phyloP scores from a whole-genome alignment of 2,329 filamentous ascomycete species.

The Fusarium tjaetaba region DNA sequence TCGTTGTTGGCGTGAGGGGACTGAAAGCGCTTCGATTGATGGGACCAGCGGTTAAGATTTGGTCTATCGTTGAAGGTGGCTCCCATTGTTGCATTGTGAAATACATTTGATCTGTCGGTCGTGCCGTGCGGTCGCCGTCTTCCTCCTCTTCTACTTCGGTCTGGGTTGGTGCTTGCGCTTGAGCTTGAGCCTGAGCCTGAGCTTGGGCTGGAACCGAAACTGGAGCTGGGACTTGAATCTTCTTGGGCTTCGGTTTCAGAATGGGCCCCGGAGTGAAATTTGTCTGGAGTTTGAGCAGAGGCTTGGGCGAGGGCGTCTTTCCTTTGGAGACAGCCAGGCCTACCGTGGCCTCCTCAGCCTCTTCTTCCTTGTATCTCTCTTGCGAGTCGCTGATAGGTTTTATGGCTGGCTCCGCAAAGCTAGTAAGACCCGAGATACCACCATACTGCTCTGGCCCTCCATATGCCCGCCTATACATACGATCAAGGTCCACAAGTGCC shows the following conservation, averaged over 20 bases:
- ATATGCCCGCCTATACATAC: constrained; percentile 66
- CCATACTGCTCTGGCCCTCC: constrained; percentile 58
- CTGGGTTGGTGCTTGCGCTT: not conserved
- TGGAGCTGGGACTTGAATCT: not conserved
- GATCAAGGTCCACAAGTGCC: constrained; percentile 64
- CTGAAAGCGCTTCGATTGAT: constrained; percentile 36
- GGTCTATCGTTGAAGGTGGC: constrained; percentile 54
- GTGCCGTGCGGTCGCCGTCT: constrained; percentile 52
- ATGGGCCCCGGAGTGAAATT: constrained; percentile 46
- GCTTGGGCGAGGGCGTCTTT: constrained; percentile 42
- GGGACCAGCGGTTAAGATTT: constrained; percentile 50
- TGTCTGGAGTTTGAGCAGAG: constrained; percentile 56
- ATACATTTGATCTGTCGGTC: constrained; percentile 46
- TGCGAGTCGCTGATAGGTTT: constrained; percentile 37
- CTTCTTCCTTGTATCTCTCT: constrained; percentile 38
- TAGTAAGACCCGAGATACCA: constrained; percentile 56
- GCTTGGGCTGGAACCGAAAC: not conserved
- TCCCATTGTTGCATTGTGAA: constrained; percentile 46
- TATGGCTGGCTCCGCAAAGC: constrained; percentile 36
- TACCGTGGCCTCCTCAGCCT: constrained; percentile 34
- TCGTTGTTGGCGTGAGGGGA: constrained; percentile 35
- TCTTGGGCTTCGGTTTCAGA: constrained; percentile 26
- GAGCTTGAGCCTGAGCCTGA: not conserved
- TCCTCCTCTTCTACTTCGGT: constrained; percentile 44
- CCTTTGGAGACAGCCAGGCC: constrained; percentile 42